These are phyloP conservation scores for Umbelopsis ramanniana DNA, from an alignment of 192 early-diverging fungal genomes.

Conservation along the genomic window DNA sequence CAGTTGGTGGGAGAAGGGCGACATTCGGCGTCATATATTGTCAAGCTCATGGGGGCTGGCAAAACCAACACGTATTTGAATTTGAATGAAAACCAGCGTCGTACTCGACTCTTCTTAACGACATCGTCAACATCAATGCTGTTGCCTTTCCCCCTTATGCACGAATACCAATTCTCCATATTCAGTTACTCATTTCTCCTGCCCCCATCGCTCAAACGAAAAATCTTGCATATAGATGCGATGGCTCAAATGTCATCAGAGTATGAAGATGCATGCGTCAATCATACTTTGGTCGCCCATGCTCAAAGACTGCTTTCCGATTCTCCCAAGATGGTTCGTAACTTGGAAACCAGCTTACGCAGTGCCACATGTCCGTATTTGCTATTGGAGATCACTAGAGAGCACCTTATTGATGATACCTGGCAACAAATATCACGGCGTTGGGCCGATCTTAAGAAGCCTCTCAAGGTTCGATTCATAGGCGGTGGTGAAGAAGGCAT, in stretches of 20 bases:
- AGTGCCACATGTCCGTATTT: constrained; percentile 75
- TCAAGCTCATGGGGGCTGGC: background rate
- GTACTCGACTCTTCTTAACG: constrained; percentile 18
- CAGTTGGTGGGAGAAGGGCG: constrained; percentile 43
- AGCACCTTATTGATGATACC: constrained; percentile 73
- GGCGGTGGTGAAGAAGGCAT: constrained; percentile 90
- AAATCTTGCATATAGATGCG: constrained; percentile 75
- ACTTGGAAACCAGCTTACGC: constrained; percentile 63
- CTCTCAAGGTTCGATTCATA: constrained; percentile 84
- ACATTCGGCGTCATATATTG: constrained; percentile 17
- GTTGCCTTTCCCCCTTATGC: constrained; percentile 30
- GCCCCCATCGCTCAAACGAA: constrained; percentile 67
- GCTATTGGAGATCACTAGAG: constrained; percentile 76
- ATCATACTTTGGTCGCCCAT: constrained; percentile 78
- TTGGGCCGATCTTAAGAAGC: constrained; percentile 72
- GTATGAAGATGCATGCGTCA: constrained; percentile 83
- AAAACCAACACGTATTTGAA: constrained; percentile 19
- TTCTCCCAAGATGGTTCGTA: constrained; percentile 42
- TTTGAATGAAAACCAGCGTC: constrained; percentile 27
- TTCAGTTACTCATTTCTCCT: constrained; percentile 76
- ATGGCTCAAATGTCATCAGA: constrained; percentile 78
- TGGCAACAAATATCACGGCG: constrained; percentile 73
- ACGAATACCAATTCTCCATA: constrained; percentile 62
- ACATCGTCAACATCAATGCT: constrained; percentile 23
- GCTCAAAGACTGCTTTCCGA: constrained; percentile 72